phyloP scores from a whole-genome alignment of 768 basidiomycete species.

The Hirschioporus abietinus region DNA sequence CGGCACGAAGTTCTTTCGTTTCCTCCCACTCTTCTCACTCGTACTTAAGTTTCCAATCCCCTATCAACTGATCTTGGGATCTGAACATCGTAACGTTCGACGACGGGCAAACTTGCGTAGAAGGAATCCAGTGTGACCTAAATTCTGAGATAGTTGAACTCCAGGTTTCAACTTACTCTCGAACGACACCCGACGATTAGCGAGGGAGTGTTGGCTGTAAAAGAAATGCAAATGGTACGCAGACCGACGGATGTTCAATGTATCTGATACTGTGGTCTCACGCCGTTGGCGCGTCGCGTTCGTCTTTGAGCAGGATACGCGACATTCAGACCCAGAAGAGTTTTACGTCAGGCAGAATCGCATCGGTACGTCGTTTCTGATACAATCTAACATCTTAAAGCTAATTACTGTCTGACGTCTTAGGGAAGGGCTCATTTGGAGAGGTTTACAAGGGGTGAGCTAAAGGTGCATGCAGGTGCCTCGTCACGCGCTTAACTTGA shows the following conservation, averaged over 20 bases:
- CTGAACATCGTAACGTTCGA: neutral
- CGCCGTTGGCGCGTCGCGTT: neutral
- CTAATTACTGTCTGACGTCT: neutral
- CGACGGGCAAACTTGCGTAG: neutral
- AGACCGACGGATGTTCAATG: neutral
- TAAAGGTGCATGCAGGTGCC: slow-evolving; percentile 7
- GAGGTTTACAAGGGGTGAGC: slow-evolving; percentile 97
- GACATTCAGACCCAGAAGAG: slow-evolving; percentile 88
- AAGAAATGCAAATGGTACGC: neutral
- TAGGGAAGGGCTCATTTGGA: slow-evolving; percentile 98
- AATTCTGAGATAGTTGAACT: neutral
- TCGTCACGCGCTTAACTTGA: slow-evolving; percentile 10
- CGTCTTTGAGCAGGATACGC: slow-evolving; percentile 45
- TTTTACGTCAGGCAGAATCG: slow-evolving; percentile 96
- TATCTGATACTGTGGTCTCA: neutral
- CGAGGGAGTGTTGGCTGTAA: too few relatives aligned
- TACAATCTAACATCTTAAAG: slow-evolving; percentile 8
- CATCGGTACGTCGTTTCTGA: slow-evolving; percentile 60
- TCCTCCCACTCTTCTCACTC: slow-evolving; percentile 3
- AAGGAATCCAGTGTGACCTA: neutral
- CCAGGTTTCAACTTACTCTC: neutral
- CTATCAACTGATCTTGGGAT: neutral
- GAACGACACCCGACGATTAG: too few relatives aligned
- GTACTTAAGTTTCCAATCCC: neutral
- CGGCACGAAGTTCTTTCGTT: neutral